These are phyloP conservation scores for Petrea volubilis DNA, from an alignment of 257 asterid species.

Conservation along the genomic window DNA sequence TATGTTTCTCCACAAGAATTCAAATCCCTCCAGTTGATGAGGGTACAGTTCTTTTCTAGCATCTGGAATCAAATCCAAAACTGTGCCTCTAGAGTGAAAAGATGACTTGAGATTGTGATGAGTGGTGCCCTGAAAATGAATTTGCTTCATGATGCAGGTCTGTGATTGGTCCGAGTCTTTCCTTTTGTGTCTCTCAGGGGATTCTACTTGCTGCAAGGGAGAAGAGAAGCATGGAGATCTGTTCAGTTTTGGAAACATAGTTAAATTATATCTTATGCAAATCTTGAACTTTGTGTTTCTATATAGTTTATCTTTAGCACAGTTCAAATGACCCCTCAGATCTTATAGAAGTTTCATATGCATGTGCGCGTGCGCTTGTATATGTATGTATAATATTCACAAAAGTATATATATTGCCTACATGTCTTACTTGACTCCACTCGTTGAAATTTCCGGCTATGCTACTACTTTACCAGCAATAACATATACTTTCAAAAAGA, in stretches of 20 bases:
- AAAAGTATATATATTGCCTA: no score
- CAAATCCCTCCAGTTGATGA: conserved; percentile 70
- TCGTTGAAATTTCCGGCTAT: no score
- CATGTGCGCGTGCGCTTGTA: no score
- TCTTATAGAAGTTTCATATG: no score
- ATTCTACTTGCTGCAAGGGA: conserved; percentile 35
- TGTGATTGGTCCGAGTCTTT: neutral
- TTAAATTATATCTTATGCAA: neutral
- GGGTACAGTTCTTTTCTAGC: conserved; percentile 40
- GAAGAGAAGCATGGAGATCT: neutral
- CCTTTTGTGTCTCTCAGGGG: conserved; percentile 12
- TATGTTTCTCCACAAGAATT: conserved; percentile 64
- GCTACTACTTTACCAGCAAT: no score
- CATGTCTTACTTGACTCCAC: no score
- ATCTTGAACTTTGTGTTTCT: neutral
- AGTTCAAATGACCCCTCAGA: no score
- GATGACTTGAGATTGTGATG: neutral
- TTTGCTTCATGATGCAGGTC: neutral
- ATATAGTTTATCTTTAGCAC: no score
- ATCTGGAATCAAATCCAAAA: conserved; percentile 53
- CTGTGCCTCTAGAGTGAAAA: conserved; percentile 34
- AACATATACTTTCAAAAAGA: no score
- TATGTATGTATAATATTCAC: no score
- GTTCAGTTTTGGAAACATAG: no score
- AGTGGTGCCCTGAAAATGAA: conserved; percentile 17